Evolutionary conservation across 2,329 filamentous ascomycete genomes (phyloP), one percentile per base, ranked within the genome.

Genomic region (Paecilomyces niveus): DNA sequence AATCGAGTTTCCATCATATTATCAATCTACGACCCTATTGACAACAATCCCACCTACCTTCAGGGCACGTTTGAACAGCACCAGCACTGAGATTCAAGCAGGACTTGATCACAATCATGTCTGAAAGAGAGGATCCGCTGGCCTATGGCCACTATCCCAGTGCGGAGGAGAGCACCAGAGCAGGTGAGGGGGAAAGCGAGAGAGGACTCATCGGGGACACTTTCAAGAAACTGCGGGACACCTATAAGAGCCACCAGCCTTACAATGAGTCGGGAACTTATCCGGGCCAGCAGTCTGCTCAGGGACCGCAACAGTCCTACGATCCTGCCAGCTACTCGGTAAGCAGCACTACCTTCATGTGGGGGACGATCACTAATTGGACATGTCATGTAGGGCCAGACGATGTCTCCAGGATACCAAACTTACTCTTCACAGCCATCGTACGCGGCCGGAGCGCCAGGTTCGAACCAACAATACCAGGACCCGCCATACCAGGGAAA

Each of bases 161-260:
- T 32, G 67, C 74, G 66, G 67, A 66, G 59, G 66, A 63, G 61
- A 72, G 59, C 64, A 68, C 64, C 63, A 71, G 69, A 56, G 70
- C 66, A 55, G 70, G 64, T 5, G 62, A 63, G 50, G 66, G 63
- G 35, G 77, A 78, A 52, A 73, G 72, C 49, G 76, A 81, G 51
- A 74, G 81, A 49, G 79, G 81, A n/a, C 67, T 84, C 32, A 72
- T 83, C 39, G 78, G 81, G 39, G 80, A 82, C 64, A 77, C 82
- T 60, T 79, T 81, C 59, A 76, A 76, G 65, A 80, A 78, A 65
- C 68, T 80, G 58, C 74, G 74, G 59, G 69, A 73, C 33, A 74
- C 72, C 15, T 76, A 76, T 60, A 70, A 73, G 58, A 62, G 22
- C 22, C 1, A 22, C 22, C 22, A 22, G 22, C 22, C 49, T 45